Evolutionary conservation across 148 eudicot species (phyloP).

Genomic region (Rhododendron ovatum): DNA sequence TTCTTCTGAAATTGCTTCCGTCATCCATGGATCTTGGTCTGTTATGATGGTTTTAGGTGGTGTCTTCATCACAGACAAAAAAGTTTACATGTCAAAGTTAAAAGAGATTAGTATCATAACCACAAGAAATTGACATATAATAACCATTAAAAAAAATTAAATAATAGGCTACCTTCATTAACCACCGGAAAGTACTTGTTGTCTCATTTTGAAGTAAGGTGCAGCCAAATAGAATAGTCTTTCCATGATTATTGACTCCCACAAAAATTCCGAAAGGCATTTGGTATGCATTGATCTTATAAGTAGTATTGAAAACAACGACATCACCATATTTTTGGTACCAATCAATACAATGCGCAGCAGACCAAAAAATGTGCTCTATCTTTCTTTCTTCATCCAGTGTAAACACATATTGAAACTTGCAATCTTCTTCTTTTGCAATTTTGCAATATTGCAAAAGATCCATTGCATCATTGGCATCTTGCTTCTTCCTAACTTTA

Average conservation of each 20-base stretch:
- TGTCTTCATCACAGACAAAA: not conserved
- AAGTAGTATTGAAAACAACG: too few species aligned
- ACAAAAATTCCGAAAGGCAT: not conserved
- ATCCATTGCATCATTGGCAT: constrained; percentile 10
- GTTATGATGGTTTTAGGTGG: not conserved
- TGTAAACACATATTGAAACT: too few species aligned
- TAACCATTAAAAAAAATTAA: not conserved
- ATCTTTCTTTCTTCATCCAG: too few species aligned
- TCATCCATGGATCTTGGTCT: not conserved
- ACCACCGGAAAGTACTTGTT: not conserved
- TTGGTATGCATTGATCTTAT: too few species aligned
- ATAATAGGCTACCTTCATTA: not conserved
- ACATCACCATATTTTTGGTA: too few species aligned
- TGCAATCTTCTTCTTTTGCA: too few species aligned
- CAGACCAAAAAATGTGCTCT: constrained; percentile 16
- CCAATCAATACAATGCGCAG: not conserved
- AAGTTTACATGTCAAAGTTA: not conserved
- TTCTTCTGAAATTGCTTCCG: not conserved
- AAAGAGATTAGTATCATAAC: not conserved
- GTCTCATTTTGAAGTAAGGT: not conserved
- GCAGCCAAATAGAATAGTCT: not conserved
- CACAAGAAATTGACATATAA: too few species aligned
- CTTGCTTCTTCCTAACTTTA: not conserved
- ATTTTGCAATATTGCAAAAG: constrained; percentile 12
- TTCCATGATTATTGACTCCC: constrained; percentile 11